These are phyloP conservation scores for Metschnikowia drakensbergensis DNA, from an alignment of 805 yeast species.

Conservation along the genomic window DNA sequence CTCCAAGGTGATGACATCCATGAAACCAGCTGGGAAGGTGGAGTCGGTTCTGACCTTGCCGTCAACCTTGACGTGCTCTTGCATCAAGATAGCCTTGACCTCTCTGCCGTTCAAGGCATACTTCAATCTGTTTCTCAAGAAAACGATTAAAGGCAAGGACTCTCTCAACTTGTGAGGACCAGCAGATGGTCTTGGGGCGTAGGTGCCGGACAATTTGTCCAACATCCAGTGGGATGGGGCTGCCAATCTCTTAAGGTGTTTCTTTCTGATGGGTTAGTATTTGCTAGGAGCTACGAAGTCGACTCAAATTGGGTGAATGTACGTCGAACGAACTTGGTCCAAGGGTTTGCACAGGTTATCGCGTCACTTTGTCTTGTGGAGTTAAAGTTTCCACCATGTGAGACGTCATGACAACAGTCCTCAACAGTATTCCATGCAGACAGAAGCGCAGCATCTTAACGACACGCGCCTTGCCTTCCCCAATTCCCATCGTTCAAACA, in stretches of 20 bases:
- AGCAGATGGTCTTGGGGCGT: conserved; percentile 99
- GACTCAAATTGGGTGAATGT: conserved; percentile 3
- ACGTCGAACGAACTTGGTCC: background rate
- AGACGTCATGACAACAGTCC: background rate
- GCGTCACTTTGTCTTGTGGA: background rate
- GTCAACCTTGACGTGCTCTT: conserved; percentile 97
- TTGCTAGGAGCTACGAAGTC: conserved; percentile 1
- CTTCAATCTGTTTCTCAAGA: conserved; percentile 98
- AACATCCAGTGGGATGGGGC: conserved; percentile 99
- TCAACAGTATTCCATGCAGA: background rate
- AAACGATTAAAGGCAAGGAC: conserved; percentile 94
- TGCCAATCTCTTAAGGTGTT: conserved; percentile 98
- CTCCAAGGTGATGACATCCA: conserved; percentile 96
- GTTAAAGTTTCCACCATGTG: background rate
- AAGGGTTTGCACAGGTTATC: background rate
- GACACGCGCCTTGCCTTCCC: background rate
- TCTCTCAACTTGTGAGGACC: conserved; percentile 99
- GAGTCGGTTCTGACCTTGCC: conserved; percentile 99
- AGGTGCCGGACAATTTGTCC: conserved; percentile 99
- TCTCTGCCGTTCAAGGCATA: conserved; percentile 99
- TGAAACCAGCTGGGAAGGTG: conserved; percentile 99
- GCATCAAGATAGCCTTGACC: conserved; percentile 97
- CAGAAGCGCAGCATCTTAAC: background rate
- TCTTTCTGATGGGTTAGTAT: conserved; percentile 63
- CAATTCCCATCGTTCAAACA: background rate